Evolutionary conservation across 2,329 filamentous ascomycete genomes (phyloP), one percentile per base, ranked within the genome.

Genomic region (Thelonectria rubi): DNA sequence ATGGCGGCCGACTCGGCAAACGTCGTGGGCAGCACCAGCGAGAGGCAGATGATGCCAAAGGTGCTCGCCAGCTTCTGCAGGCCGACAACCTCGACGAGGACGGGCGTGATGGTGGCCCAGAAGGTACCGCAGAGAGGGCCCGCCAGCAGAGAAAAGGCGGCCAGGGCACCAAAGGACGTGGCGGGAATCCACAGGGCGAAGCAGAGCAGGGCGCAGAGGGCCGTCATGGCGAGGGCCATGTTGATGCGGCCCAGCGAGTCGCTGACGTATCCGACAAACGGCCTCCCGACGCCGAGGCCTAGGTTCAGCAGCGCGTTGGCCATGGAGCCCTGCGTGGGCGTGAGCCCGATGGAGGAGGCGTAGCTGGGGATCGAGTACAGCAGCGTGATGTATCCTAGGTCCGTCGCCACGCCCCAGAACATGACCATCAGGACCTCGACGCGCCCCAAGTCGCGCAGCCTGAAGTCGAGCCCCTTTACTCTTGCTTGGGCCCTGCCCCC

Each of bases 41-140:
- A 76, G 45, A 90, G 71, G 84, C 87, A 89, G 8, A 83, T 84
- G 42, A 88, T 81, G 58, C 81, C 84, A 60, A 90, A 75, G 1
- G 82, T 85, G 46, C 81, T 80, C 2, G 86, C 84, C 0, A 89
- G 75, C 59, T 87, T 80, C 59, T 77, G 78, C 14, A 91, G 71
- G 0, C 88, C 87, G 26, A 89, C 83, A 3, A 90, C 81, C 69
- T 90, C 88, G 0, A 83, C 84, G 6, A 83, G 80, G 1, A 90
- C 82, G 0, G 87, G 87, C 0, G 81, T 85, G 14, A 86, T 81
- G 10, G 85, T 84, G 6, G 58, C 55, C 60, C 60, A 63, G 17
- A 63, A 59, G 15, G 55, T 56, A 3, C 60, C 56, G 17, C 51
- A 60, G 15, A 63, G 24, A 8, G 52, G 42, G 1, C 60, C 60